Evolutionary conservation across 352 stramenopile species (phyloP), one percentile per base, ranked within the genome.

Genomic region (Bremia lactucae): DNA sequence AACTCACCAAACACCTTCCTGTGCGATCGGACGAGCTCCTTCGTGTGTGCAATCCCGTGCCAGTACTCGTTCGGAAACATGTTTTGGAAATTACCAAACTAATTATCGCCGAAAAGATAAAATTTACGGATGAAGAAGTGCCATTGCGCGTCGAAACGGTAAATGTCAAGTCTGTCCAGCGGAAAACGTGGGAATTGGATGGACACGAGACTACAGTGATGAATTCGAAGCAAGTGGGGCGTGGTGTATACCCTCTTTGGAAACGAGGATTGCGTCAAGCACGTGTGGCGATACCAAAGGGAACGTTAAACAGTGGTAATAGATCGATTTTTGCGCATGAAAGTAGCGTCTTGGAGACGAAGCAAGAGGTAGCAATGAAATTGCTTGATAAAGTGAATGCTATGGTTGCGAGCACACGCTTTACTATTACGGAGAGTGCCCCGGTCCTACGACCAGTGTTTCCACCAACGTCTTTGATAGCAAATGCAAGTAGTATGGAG

Each of bases 11-110:
- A 59, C 54, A 72, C 14, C 37, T 87, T 13, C 80, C 80, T 7
- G 55, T 70, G 10, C 76, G 68, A 21, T 79, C 76, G 7, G 78
- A 87, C 16, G 59, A 83, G 28, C 62, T 93, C 20, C 86, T 88
- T 55, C 78, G 76, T 6, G 57, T 62, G 1, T 89, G 77, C 24
- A 62, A 93, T 46, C 77, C 78, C 20, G 75, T 93, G 24, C 80
- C 80, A 0, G 40, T 73, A 42, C 71, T 89, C 19, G 62, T 93
- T 6, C 73, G 78, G 26, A 87, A 89, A 46, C 68, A 88, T 31
- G 73, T 72, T 1, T 69, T 79, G 24, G 63, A 88, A 25, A 57
- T 93, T 36, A 84, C 72, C 19, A 69, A 56, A 13, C 63, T 90
- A 46, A 81, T 93, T 26, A 44, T 56, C 11, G 28, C 58, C 6